Evolutionary conservation across 306 rosid genomes (phyloP), one percentile per base, ranked within the genome.

Genomic region (Cajanus cajan): DNA sequence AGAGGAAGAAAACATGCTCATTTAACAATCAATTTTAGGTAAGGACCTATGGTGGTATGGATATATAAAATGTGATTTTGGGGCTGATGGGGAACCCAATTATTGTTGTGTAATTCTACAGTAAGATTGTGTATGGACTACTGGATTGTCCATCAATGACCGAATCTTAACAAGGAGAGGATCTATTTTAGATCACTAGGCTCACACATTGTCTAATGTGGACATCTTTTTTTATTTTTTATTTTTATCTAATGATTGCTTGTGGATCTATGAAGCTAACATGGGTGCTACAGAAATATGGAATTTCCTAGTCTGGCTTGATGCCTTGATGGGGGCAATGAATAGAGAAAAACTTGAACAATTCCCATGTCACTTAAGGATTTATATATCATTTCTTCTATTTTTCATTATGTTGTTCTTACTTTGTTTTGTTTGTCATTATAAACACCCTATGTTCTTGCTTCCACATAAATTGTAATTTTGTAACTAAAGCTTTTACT

Each of bases 281-380:
- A 8, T 62, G 45, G 45, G 25, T 62, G 68, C 68, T 62, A 62
- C 41, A 39, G 25, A 37, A 64, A 64, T 15, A 16, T 37, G 47
- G 39, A 62, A 12, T 75, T 75, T 74, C n/a, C 40, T 31, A 22
- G 79, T 28, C 18, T 47, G 14, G 80, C n/a, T 36, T 63, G 73
- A 44, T 40, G 61, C 61, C 45, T 45, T 7, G 70, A 59, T 59
- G 31, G 7, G n/a, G 19, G 64, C 73, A 25, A 22, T 43, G 19
- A 28, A 48, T 47, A 24, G 45, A 52, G 58, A 5, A 45, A 36
- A 44, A 5, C 63, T 66, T 50, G 12, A 24, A 50, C 24, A 21
- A 12, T 36, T 62, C 43, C 37, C 39, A 41, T 37, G 65, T 33
- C 44, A 61, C 34, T 18, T 19, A 2, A 36, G 18, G 52, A 65